Percentiles rank a stretch among this genome's conserved stretches.
Conservation (phyloP, 306 rosid genomes). For the Corylus heterophylla region DNA sequence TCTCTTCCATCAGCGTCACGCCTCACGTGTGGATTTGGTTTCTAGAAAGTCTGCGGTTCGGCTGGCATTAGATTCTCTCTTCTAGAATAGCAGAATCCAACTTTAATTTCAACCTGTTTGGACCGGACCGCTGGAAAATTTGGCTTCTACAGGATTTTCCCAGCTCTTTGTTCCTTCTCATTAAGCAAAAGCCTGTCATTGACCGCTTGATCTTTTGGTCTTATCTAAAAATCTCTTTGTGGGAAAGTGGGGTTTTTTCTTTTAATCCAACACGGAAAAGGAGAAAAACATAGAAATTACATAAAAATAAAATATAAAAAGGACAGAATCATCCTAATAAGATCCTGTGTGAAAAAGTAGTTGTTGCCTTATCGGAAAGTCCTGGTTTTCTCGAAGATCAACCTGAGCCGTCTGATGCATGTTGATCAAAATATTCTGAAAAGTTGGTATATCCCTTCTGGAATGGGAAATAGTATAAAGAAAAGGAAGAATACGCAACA, state of each 20-base stretch:
- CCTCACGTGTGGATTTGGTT: conserved; percentile 16
- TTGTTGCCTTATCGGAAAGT: not conserved
- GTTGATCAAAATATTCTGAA: not conserved
- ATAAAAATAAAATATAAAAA: too few relatives aligned
- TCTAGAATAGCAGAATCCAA: conserved; percentile 14
- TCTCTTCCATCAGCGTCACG: conserved; percentile 8
- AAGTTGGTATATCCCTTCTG: too few relatives aligned
- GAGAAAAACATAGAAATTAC: too few relatives aligned
- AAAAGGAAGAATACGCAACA: too few relatives aligned
- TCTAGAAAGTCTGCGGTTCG: conserved; percentile 44
- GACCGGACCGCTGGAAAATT: not conserved
- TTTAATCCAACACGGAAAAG: too few relatives aligned
- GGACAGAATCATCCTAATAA: too few relatives aligned
- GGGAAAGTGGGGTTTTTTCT: not conserved
- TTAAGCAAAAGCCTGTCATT: too few relatives aligned
- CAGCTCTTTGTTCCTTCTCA: too few relatives aligned
- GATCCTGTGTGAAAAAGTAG: not conserved
- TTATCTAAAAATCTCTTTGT: not conserved
- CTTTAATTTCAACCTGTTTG: conserved; percentile 8
- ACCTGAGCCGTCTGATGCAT: not conserved
- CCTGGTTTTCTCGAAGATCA: not conserved
- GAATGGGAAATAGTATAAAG: too few relatives aligned
- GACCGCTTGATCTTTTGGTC: not conserved
- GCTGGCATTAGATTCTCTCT: not conserved
- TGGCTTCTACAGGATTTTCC: not conserved